Evolutionary conservation across 768 basidiomycete genomes (phyloP).

Genomic region (Trichaptum fuscoviolaceum): DNA sequence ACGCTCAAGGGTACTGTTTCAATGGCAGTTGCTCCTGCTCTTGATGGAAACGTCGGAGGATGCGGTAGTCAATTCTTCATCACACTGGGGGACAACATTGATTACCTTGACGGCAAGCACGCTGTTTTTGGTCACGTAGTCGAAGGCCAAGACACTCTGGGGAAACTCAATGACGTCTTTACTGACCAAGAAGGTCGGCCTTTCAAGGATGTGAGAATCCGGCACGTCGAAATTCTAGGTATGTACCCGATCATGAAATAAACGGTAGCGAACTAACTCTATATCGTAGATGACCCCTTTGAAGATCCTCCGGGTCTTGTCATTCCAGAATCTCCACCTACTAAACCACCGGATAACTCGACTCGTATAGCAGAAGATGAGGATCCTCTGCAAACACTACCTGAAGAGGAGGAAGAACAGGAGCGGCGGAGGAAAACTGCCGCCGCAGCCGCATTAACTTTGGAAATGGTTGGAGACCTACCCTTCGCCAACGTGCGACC

Average conservation of each 20-base stretch:
- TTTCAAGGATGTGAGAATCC: constrained; percentile 88
- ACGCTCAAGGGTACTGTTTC: constrained; percentile 82
- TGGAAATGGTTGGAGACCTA: constrained; percentile 99
- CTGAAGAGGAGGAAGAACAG: constrained; percentile 82
- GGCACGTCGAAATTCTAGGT: constrained; percentile 96
- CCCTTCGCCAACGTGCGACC: constrained; percentile 98
- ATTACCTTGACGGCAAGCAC: constrained; percentile 92
- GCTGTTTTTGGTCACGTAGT: constrained; percentile 95
- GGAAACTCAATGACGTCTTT: constrained; percentile 89
- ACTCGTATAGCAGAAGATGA: constrained; percentile 95
- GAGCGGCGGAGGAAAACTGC: constrained; percentile 84
- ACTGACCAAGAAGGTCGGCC: constrained; percentile 86
- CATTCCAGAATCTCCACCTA: constrained; percentile 71
- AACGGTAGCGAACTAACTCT: constrained; percentile 5
- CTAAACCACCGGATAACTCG: constrained; percentile 75
- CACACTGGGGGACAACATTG: constrained; percentile 84
- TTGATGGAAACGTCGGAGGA: constrained; percentile 63
- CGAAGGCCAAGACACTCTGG: constrained; percentile 87
- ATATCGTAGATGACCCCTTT: constrained; percentile 81
- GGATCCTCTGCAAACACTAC: constrained; percentile 74
- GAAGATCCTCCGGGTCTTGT: constrained; percentile 77
- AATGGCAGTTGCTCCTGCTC: constrained; percentile 91
- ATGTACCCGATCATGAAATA: constrained; percentile 20
- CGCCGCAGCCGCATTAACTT: constrained; percentile 86
- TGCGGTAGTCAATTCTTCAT: constrained; percentile 97